Evolutionary conservation across 768 basidiomycete species (phyloP), one percentile per base, ranked within the genome.

Genomic region (Mycena belliarum): DNA sequence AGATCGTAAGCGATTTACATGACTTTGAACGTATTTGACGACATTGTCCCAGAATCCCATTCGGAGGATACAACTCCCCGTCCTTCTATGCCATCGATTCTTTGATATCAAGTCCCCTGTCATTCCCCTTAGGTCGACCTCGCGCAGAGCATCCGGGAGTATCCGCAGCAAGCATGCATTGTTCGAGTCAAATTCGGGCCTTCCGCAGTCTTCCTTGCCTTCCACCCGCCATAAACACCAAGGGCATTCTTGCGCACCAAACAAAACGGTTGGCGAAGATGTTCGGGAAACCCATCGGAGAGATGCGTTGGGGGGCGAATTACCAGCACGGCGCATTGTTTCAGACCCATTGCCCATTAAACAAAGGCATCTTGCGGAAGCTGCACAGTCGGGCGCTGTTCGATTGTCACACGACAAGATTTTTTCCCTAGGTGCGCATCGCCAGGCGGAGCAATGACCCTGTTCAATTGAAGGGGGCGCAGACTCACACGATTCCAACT

Each of bases 21-120:
- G 11, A 23, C 56, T 61, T 49, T 52, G 26, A 11, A 42, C 52
- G 14, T 29, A 48, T 43, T 43, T 57, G 26, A 52, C 44, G 29
- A 10, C 52, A 47, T n/a, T 49, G 55, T 9, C 16, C 18, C 49
- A 74, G 73, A 60, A 67, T 47, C 68, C 74, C 2, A 43, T 11
- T 4, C 52, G 68, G 44, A 70, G 74, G 28, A 69, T 70, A 9
- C 65, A 67, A 18, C 57, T 71, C 11, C 57, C 68, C 21, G 63
- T 61, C 9, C 57, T 73, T 6, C 41, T 63, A 6, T 58, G 68
- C 10, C 74, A 75, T 61, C 66, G 73, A 0, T 77, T 75, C 57
- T 70, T 77, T 38, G 52, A 65, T 25, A 56, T 58, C 16, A 41
- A 63, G 8, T 43, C 69, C 0, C 67, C 65, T 20, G 42, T 49